Base-by-base conservation (phyloP, 495 filamentous ascomycete genomes). In the Podospora conica region DNA sequence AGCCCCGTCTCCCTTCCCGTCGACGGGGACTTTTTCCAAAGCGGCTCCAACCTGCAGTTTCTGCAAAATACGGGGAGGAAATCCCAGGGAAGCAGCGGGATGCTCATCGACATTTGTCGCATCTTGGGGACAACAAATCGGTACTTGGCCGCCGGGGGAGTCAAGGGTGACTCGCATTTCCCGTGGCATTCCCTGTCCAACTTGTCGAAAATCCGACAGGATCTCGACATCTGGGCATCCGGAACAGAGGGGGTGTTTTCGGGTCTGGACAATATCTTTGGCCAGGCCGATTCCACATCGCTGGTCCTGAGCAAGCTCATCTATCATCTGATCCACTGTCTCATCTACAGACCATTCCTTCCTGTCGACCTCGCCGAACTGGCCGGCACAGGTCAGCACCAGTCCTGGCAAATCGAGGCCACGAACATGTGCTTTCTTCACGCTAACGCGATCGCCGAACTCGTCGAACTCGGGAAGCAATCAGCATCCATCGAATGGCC, bases 321-420 rank as follows among this genome's bases (percentile, higher is more conserved):
- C 53, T 94, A 93, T 69, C 91, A 96, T 71, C 80, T 93, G 23
- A 87, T 93, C 48, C 90, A 93, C 73, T 93, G 90, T 69, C 80
- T 96, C 22, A 86, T 96, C 20, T 96, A 93, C 73, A 85, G 91
- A 12, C 91, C 91, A 0, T 96, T 94, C 71, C 80, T 96, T 15
- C 91, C 91, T 2, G 89, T 96, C 53, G 90, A 93, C 76, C 81
- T 94, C 9, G 84, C 88, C 22, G 91, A 94, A 68, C 81, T 94
- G 9, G 84, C 89, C 40, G 90, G 89, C 21, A 87, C 86, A 0
- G 89, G 90, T 0, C 91, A 94, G 70, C 90, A 96, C 68, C 91
- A 93, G 72, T 92, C 90, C 33, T 96, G 91, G 91, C 91, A 94
- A 74, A 93, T 93, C 60, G 90, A 92, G 70, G 89, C 91, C 0